Percentiles rank a stretch among this genome's conserved stretches.
Evolutionary conservation across 106 monocot species (phyloP).

Genomic region (Cymbidium sinense): DNA sequence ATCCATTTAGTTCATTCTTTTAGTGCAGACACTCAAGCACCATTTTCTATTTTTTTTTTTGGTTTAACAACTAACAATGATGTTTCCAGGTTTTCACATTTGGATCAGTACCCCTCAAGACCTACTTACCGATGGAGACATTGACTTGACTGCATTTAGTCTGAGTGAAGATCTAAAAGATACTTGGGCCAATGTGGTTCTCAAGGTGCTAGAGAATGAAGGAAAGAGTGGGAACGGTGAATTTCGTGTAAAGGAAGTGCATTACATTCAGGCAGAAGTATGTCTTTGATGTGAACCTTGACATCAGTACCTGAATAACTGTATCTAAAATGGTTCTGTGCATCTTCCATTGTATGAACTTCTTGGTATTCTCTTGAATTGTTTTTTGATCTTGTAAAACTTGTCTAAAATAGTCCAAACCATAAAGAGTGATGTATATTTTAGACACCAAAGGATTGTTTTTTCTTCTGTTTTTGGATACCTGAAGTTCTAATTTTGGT

Average conservation of each 20-base stretch:
- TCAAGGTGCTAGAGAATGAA: slow-evolving; percentile 68
- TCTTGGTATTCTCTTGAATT: neutral
- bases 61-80: slow-evolving; percentile 2
- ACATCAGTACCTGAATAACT: neutral
- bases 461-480: too few species aligned
- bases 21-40: neutral
- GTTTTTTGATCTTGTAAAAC: neutral
- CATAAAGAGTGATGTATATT: neutral
- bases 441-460: too few species aligned
- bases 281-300: neutral
- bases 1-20: neutral
- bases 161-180: slow-evolving; percentile 60
- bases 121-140: slow-evolving; percentile 96
- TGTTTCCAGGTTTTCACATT: slow-evolving; percentile 84
- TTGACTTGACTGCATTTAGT: slow-evolving; percentile 82
- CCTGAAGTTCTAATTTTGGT: neutral
- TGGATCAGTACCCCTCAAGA: slow-evolving; percentile 97
- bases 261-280: slow-evolving; percentile 93
- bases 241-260: slow-evolving; percentile 79
- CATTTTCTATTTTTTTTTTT: neutral
- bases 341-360: neutral
- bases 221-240: slow-evolving; percentile 72
- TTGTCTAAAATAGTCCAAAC: neutral
- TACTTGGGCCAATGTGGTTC: slow-evolving; percentile 76
- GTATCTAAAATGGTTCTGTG: neutral